Evolutionary conservation across 2,329 filamentous ascomycete species (phyloP).

Genomic region (Endocalyx cinctus): DNA sequence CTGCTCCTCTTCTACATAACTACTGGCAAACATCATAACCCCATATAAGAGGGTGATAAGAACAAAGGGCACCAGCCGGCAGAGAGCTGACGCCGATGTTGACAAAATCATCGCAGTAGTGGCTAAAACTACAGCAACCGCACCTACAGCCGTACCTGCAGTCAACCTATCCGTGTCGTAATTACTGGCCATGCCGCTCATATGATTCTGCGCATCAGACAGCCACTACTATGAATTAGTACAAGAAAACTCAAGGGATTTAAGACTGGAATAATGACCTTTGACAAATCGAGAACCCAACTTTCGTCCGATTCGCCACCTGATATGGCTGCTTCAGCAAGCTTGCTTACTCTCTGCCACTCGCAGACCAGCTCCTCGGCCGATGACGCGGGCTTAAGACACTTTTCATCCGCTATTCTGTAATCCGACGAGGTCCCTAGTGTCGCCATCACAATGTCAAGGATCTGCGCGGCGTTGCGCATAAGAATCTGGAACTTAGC

Average conservation of each 20-base stretch:
- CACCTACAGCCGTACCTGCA: conserved; percentile 34
- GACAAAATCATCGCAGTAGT: conserved; percentile 11
- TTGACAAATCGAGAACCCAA: conserved; percentile 40
- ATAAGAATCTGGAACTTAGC: conserved; percentile 60
- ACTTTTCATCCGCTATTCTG: conserved; percentile 15
- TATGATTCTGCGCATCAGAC: conserved; percentile 65
- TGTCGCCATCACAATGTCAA: conserved; percentile 69
- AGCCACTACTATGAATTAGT: conserved; percentile 51
- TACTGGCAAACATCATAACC: conserved; percentile 95
- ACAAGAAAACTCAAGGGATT: neutral
- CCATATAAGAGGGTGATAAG: conserved; percentile 61
- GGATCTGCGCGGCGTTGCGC: conserved; percentile 76
- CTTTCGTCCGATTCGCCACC: conserved; percentile 14
- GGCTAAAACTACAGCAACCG: conserved; percentile 29
- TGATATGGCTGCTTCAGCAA: conserved; percentile 6
- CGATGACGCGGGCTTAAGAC: conserved; percentile 35
- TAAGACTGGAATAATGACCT: conserved; percentile 24
- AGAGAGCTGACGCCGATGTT: conserved; percentile 17
- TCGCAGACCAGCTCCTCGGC: conserved; percentile 62
- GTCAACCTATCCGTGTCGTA: conserved; percentile 68
- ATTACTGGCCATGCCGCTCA: conserved; percentile 89
- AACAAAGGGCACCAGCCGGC: conserved; percentile 42
- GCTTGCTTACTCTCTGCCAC: conserved; percentile 48
- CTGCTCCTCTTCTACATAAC: conserved; percentile 96
- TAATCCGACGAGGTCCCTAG: conserved; percentile 50